Conservation (phyloP, 2,329 filamentous ascomycete species). For the Fusarium xyrophilum region DNA sequence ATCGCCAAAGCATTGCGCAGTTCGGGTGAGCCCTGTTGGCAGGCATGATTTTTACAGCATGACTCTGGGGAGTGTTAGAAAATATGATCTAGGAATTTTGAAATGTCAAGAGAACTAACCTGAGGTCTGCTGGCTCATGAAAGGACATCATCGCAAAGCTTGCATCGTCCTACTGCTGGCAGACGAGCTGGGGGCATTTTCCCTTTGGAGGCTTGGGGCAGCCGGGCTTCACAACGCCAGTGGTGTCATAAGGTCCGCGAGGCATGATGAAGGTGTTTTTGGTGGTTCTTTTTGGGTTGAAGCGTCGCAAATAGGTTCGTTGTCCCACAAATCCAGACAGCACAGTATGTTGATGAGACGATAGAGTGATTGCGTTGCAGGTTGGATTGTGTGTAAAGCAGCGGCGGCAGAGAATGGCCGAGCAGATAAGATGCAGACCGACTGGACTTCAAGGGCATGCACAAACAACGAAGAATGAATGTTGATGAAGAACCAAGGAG, state of each 20-base stretch:
- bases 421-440: conserved; percentile 19
- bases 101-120: conserved; percentile 20
- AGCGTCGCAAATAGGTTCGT: conserved; percentile 14
- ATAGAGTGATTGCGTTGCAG: conserved; percentile 25
- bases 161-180: conserved; percentile 23
- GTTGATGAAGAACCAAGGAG: conserved; percentile 25
- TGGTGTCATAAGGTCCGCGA: conserved; percentile 50
- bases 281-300: conserved; percentile 12
- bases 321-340: conserved; percentile 12
- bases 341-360: conserved; percentile 17
- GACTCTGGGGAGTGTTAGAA: conserved; percentile 28
- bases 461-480: conserved; percentile 33
- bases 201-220: conserved; percentile 48
- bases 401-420: conserved; percentile 18
- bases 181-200: conserved; percentile 27
- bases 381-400: conserved; percentile 24
- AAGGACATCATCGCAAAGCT: conserved; percentile 9
- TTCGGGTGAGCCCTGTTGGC: conserved; percentile 21
- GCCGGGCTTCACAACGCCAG: conserved; percentile 48
- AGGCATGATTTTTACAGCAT: conserved; percentile 22
- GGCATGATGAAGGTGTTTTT: conserved; percentile 40
- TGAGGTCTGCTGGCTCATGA: conserved; percentile 27
- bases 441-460: conserved; percentile 33
- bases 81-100: neutral
- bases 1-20: conserved; percentile 34